Conservation (phyloP, 169 alveolate species). For the Plasmodium fragile region DNA sequence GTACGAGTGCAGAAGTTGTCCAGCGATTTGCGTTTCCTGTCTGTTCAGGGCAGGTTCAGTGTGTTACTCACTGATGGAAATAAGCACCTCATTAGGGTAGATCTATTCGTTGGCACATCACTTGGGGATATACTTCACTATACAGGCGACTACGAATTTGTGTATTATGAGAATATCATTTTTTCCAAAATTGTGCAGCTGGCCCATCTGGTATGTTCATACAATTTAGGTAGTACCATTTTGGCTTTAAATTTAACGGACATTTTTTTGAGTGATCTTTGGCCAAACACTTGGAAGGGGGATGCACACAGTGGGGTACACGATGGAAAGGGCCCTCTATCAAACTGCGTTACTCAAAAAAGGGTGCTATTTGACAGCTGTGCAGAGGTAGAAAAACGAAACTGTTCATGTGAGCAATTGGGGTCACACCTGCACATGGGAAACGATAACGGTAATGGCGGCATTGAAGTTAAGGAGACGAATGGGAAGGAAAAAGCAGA, state of each 20-base stretch:
- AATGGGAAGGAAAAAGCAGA: not conserved
- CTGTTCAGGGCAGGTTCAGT: conserved; percentile 41
- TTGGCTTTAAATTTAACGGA: not conserved
- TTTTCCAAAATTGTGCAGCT: conserved; percentile 24
- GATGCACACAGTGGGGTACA: not conserved
- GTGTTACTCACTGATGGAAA: not conserved
- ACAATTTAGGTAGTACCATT: conserved; percentile 42
- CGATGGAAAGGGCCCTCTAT: not conserved
- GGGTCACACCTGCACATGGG: not conserved
- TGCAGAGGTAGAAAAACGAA: not conserved
- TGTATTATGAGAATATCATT: conserved; percentile 24
- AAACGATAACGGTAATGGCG: not conserved
- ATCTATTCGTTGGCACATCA: conserved; percentile 59
- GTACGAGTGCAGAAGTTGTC: conserved; percentile 40
- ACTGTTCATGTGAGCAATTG: not conserved
- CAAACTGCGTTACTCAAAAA: not conserved
- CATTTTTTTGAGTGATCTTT: not conserved
- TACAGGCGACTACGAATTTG: conserved; percentile 32
- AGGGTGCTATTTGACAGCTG: not conserved
- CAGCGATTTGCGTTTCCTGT: conserved; percentile 44
- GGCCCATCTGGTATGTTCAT: conserved; percentile 13
- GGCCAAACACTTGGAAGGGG: not conserved
- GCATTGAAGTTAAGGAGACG: not conserved
- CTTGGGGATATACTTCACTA: conserved; percentile 61
- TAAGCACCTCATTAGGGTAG: not conserved